Base-by-base conservation (phyloP, 768 basidiomycete genomes). In the Leccinum longicurvipes region DNA sequence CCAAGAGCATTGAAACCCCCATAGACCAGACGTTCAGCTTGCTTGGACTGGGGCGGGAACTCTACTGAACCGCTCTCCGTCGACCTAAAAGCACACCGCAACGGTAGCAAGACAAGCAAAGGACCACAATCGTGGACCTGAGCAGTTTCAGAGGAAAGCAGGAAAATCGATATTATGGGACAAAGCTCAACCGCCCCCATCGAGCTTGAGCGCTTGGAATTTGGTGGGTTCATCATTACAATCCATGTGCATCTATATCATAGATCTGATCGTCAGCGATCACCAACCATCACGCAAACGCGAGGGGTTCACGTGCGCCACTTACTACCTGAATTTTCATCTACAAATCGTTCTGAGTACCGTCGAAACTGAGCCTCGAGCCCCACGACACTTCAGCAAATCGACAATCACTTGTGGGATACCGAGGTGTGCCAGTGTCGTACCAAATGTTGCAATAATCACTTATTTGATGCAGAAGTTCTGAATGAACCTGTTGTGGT, bases 231-330 rank as follows among this genome's bases (percentile, higher is more conserved):
- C n/a, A 25, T 17, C 21, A 15, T 44, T 44, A 14, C 17, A 24
- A 21, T 36, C 10, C 31, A 42, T 15, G 25, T 29, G 41, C 29
- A 28, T 17, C 42, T 21, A 10, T 23, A 41, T 36, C 39, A 7
- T 24, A n/a, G 31, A 47, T 50, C 25, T 42, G 23, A 51, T 61
- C 29, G 14, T 55, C 23, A 60, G 25, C 25, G 24, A 17, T 51
- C 12, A 5, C 24, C 31, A 36, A n/a, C 11, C 9, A 15, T 9
- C 31, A 28, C 8, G 19, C 24, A 19, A 54, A 41, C n/a, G 10
- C 6, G 27, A 52, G 25, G 28, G 21, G 17, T n/a, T 44, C 31
- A 50, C 55, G 17, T 14, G n/a, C 11, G 21, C 7, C 17, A n/a
- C 25, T 47, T 14, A 29, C 44, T 8, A 14, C 25, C 8, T 59